phyloP scores from a whole-genome alignment of 805 yeast genomes.

The Wickerhamiella parazyma region DNA sequence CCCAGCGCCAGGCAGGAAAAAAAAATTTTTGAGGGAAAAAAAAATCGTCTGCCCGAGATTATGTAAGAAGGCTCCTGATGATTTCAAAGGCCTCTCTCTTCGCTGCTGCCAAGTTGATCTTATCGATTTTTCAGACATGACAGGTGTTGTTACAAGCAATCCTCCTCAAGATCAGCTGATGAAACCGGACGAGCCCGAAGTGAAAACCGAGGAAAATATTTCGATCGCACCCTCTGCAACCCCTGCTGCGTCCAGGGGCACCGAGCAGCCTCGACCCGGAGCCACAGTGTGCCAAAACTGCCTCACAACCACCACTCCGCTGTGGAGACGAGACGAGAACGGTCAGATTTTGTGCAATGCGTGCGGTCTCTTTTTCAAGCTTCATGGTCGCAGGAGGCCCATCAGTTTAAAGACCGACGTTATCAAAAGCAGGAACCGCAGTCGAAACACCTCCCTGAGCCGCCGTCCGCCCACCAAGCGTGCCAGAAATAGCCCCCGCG shows the following conservation, averaged over 20 bases:
- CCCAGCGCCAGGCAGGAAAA: background rate
- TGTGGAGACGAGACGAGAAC: conserved; percentile 89
- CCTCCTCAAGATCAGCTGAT: conserved; percentile 1
- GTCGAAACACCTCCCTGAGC: conserved; percentile 6
- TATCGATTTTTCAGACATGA: conserved; percentile 1
- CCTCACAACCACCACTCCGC: conserved; percentile 81
- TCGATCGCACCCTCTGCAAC: conserved; percentile 10
- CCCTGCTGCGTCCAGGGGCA: conserved; percentile 9
- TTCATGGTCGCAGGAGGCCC: conserved; percentile 89
- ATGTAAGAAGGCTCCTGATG: too few relatives aligned
- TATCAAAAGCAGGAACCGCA: conserved; percentile 75
- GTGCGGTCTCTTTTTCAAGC: conserved; percentile 75
- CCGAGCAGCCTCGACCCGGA: conserved; percentile 11
- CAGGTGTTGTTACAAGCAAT: conserved; percentile 6
- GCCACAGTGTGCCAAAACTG: conserved; percentile 58
- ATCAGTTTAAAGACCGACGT: conserved; percentile 84
- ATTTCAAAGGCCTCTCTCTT: background rate
- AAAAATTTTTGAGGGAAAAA: background rate
- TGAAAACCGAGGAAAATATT: conserved; percentile 3
- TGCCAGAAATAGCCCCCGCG: conserved; percentile 4
- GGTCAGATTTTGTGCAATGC: conserved; percentile 90
- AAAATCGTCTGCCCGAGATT: too few relatives aligned
- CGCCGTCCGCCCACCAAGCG: conserved; percentile 7
- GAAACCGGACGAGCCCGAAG: conserved; percentile 1
- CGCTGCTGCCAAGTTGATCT: background rate